Evolutionary conservation across 495 filamentous ascomycete species (phyloP), one percentile per base, ranked within the genome.

Genomic region (Penicillium dipodomyicola): DNA sequence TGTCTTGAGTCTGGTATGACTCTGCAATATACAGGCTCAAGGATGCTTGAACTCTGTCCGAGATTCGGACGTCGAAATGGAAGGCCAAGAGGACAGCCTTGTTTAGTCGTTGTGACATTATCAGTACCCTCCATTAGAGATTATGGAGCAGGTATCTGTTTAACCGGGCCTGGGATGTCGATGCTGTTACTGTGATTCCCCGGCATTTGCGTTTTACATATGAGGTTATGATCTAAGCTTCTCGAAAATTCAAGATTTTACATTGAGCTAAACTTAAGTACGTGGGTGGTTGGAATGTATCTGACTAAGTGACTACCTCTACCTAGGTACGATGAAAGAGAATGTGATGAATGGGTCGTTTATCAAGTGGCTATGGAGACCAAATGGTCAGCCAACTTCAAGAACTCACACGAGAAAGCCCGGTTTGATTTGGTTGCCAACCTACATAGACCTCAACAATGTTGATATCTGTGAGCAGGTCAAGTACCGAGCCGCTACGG

Each of bases 1-100:
- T 12, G 27, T 47, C n/a, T 27, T 4, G 25, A 15, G 14, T 46
- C 6, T 29, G 12, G 1, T 27, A 25, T 29, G 23, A 29, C 15
- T 4, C 8, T 46, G 5, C 14, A 39, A 39, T 39, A 17, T 39
- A 25, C 23, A 73, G 17, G 82, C 82, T 0, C 76, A 76, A 30
- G 50, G 73, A 27, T 75, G 72, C 64, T 60, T 84, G 2, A 56
- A 64, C 1, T 57, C 63, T 1, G 53, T 63, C n/a, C 63, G 63
- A 0, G 53, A 60, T 2, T 59, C 63, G 2, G 68, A 57, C 54
- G 52, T 57, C 53, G 63, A 49, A 49, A 67, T 59, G 59, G 62
- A 35, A 8, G 39, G 11, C 35, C 35, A 39, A 4, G n/a, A 39
- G 0, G 1, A 39, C 15, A 8, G 10, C 6, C 8, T 6, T 29